Conservation (phyloP, 305 asterid species). For the Plantago coronopus region DNA sequence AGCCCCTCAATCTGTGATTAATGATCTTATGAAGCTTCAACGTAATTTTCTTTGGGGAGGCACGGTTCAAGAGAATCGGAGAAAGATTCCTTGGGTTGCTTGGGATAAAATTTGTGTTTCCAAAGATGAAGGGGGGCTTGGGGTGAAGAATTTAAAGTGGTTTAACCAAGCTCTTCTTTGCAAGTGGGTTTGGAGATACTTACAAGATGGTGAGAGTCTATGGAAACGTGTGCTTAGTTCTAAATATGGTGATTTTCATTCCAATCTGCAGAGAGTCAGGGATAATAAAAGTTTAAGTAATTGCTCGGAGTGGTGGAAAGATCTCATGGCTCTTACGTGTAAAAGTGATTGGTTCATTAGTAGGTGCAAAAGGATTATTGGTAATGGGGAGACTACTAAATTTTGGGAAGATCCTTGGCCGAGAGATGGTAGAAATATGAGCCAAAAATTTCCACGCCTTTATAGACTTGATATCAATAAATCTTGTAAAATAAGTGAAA, state of each 20-base stretch:
- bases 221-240: not conserved
- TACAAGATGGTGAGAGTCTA: not conserved
- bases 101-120: not conserved
- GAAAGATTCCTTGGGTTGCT: not conserved
- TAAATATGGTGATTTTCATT: not conserved
- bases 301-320: not conserved
- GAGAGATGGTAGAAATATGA: not conserved
- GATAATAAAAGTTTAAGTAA: no score
- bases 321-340: not conserved
- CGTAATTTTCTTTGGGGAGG: not conserved
- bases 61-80: no score
- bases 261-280: not conserved
- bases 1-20: not conserved
- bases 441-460: no score
- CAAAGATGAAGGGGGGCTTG: not conserved
- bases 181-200: not conserved
- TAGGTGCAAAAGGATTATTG: not conserved
- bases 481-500: no score
- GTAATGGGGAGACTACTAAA: not conserved
- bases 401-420: not conserved
- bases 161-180: not conserved
- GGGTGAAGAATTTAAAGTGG: not conserved
- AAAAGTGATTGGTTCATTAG: not conserved
- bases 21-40: not conserved
- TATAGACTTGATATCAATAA: no score